These are phyloP conservation scores for Herpomyces periplanetae DNA, from an alignment of 2,329 filamentous ascomycete species.

Conservation along the genomic window DNA sequence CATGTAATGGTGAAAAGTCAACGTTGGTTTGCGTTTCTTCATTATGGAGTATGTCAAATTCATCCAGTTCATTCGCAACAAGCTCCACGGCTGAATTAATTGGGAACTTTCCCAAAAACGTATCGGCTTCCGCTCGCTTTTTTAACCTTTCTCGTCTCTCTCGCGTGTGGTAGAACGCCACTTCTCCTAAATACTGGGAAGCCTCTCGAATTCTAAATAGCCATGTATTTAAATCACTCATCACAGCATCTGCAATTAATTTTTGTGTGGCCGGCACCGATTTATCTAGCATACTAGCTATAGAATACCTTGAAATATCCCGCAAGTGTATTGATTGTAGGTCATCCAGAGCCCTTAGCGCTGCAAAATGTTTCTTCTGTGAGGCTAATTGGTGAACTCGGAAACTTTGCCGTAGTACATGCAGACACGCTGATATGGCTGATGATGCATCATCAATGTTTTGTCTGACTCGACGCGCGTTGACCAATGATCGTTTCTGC, in stretches of 20 bases:
- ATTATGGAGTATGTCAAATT: conserved; percentile 79
- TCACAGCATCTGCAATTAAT: conserved; percentile 75
- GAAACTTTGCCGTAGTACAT: conserved; percentile 67
- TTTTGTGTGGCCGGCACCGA: conserved; percentile 75
- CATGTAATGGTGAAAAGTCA: conserved; percentile 71
- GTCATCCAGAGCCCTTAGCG: conserved; percentile 68
- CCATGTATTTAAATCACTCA: conserved; percentile 90
- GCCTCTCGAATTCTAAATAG: conserved; percentile 75
- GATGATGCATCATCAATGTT: conserved; percentile 79
- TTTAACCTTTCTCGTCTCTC: conserved; percentile 45
- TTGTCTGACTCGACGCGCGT: conserved; percentile 59
- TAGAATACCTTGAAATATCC: conserved; percentile 69
- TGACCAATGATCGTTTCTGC: conserved; percentile 73
- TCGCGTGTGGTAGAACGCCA: conserved; percentile 84
- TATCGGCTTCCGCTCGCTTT: conserved; percentile 33
- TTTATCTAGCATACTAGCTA: conserved; percentile 78
- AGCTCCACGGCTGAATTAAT: conserved; percentile 83
- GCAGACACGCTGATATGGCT: conserved; percentile 57
- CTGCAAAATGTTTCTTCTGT: conserved; percentile 82
- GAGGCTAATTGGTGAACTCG: conserved; percentile 63
- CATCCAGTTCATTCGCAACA: conserved; percentile 71
- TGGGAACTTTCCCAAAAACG: conserved; percentile 42
- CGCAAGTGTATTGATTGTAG: conserved; percentile 57
- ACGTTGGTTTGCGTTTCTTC: conserved; percentile 40
- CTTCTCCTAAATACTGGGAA: conserved; percentile 74